Evolutionary conservation across 2,329 filamentous ascomycete species (phyloP).

Genomic region (Fusarium irregulare): DNA sequence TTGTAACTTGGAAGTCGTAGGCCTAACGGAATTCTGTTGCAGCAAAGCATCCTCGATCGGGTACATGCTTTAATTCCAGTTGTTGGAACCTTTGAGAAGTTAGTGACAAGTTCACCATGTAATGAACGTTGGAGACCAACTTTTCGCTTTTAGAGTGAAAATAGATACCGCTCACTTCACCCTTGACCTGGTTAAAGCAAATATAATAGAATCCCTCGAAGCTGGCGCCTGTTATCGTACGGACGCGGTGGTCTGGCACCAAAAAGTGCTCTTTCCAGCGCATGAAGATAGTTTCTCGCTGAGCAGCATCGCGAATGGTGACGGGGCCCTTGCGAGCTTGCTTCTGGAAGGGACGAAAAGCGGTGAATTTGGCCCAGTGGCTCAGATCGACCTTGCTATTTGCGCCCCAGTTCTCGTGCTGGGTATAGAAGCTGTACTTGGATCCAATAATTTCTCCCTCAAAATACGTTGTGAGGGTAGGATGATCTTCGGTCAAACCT

Average conservation of each 20-base stretch:
- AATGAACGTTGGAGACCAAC: constrained; percentile 64
- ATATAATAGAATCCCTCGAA: constrained; percentile 99
- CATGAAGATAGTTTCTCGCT: constrained; percentile 95
- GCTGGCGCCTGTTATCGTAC: constrained; percentile 91
- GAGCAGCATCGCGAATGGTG: constrained; percentile 74
- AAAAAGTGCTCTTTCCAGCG: constrained; percentile 99
- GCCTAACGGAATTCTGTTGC: constrained; percentile 80
- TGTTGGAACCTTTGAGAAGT: constrained; percentile 79
- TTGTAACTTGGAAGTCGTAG: not conserved
- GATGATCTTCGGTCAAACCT: constrained; percentile 96
- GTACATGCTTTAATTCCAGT: constrained; percentile 88
- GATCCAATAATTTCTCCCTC: constrained; percentile 97
- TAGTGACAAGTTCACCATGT: constrained; percentile 4
- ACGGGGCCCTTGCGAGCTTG: constrained; percentile 67
- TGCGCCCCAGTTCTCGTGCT: constrained; percentile 90
- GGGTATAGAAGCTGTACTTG: constrained; percentile 93
- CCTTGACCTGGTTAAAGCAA: constrained; percentile 93
- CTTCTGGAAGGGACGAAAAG: constrained; percentile 80
- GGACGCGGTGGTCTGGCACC: constrained; percentile 92
- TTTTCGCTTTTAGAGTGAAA: constrained; percentile 98
- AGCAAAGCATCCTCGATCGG: constrained; percentile 83
- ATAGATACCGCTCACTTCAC: constrained; percentile 91
- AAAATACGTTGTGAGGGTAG: constrained; percentile 97
- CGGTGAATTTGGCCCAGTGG: constrained; percentile 91
- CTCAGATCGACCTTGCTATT: constrained; percentile 90